These are phyloP conservation scores for Oenanthe javanica DNA, from an alignment of 140 eudicot species.

Conservation along the genomic window DNA sequence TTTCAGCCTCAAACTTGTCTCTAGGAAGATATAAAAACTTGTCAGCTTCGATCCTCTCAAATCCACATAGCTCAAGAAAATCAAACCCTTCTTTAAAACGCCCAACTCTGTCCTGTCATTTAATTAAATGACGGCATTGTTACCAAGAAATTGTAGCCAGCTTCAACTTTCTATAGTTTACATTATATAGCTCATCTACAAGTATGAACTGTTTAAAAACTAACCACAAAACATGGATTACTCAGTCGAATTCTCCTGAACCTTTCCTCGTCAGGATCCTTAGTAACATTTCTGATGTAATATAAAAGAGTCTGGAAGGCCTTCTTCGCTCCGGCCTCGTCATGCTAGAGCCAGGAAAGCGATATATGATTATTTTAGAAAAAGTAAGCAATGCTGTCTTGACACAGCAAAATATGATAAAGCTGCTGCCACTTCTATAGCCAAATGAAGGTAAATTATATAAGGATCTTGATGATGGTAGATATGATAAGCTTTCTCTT, in stretches of 20 bases:
- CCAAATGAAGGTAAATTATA: background rate
- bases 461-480: background rate
- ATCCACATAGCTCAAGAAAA: slow-evolving; percentile 91
- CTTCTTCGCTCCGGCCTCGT: slow-evolving; percentile 43
- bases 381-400: background rate
- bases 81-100: slow-evolving; percentile 44
- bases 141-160: background rate
- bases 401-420: background rate
- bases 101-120: slow-evolving; percentile 74
- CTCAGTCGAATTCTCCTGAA: slow-evolving; percentile 62
- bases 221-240: slow-evolving; percentile 79
- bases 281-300: slow-evolving; percentile 50
- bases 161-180: background rate
- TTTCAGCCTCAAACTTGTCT: slow-evolving; percentile 31
- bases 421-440: background rate
- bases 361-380: background rate
- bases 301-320: slow-evolving; percentile 66
- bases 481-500: background rate
- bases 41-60: slow-evolving; percentile 47
- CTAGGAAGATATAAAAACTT: slow-evolving; percentile 37
- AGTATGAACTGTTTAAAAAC: background rate
- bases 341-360: slow-evolving; percentile 32
- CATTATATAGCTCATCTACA: background rate
- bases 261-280: slow-evolving; percentile 60
- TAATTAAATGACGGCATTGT: background rate